These are phyloP conservation scores for Chrysosporium queenslandicum DNA, from an alignment of 2,329 filamentous ascomycete species.

Conservation along the genomic window DNA sequence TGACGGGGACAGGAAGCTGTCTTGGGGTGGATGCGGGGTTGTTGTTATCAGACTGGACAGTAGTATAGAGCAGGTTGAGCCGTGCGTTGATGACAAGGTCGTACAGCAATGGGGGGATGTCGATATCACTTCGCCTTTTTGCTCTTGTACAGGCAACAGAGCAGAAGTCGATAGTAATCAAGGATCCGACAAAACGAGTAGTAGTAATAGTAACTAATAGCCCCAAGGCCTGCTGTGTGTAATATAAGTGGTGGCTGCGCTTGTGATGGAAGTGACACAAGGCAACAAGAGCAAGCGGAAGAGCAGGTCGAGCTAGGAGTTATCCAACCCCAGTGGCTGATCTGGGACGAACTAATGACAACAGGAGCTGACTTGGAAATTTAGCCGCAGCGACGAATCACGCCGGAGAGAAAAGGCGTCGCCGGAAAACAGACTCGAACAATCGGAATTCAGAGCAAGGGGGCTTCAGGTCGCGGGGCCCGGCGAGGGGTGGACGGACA, in stretches of 20 bases:
- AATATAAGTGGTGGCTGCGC: constrained; percentile 6
- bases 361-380: background rate
- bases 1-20: too few species aligned
- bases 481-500: constrained; percentile 1
- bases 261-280: constrained; percentile 4
- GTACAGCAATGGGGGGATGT: too few species aligned
- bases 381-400: constrained; percentile 12
- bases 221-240: too few species aligned
- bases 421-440: background rate
- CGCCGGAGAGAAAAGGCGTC: background rate
- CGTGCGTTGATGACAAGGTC: too few species aligned
- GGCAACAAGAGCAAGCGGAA: too few species aligned
- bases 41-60: background rate
- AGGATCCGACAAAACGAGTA: too few species aligned
- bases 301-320: too few species aligned
- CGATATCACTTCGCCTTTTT: too few species aligned
- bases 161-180: too few species aligned
- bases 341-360: background rate
- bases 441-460: constrained; percentile 10
- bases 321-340: background rate
- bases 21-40: background rate
- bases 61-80: background rate
- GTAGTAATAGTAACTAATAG: too few species aligned
- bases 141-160: too few species aligned
- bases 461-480: background rate